Base-by-base conservation (phyloP, 73 alveolate species). In the Uronychia setigera region DNA sequence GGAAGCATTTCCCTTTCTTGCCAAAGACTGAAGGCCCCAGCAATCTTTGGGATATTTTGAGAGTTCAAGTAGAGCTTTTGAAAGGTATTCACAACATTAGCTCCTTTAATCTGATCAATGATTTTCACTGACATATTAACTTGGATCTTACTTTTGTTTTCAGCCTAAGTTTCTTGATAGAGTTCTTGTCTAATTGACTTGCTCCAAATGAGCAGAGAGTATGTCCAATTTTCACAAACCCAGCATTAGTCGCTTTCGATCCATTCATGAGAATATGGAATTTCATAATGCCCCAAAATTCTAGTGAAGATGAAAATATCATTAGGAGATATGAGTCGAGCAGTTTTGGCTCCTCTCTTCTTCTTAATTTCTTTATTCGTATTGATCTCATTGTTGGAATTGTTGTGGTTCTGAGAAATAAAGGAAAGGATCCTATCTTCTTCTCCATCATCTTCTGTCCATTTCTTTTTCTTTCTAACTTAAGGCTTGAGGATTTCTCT, bases 211-310 rank as follows among this genome's bases (percentile, higher is more conserved):
- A 46, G 5, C 29, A 89, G 83, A 27, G 95, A 80, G 74, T 84
- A 90, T 29, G 77, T 33, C 74, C 85, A 81, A 31, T 80, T 84
- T 60, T 85, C 86, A 34, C 95, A 90, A 28, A 85, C 58, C 92
- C 92, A 90, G 58, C 95, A 90, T 46, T 90, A 75, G 82, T 77
- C 26, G 14, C 84, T 76, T 32, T 84, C 88, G 28, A 31, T 32
- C 95, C 95, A 90, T 31, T 59, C 77, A 60, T 90, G 82, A 29
- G 89, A 35, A 29, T 60, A 29, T 46, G 90, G 90, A 1, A 90
- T 84, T 58, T 90, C 95, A 32, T 59, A 46, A 33, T 90, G 95
- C 1, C 95, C 95, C 33, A 90, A 59, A 19, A 85, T 85, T 35
- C 95, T 34, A 0, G 91, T 27, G 58, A 60, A 90, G 0, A 90